Evolutionary conservation across 768 basidiomycete genomes (phyloP), one percentile per base, ranked within the genome.

Genomic region (Suillus subaureus): DNA sequence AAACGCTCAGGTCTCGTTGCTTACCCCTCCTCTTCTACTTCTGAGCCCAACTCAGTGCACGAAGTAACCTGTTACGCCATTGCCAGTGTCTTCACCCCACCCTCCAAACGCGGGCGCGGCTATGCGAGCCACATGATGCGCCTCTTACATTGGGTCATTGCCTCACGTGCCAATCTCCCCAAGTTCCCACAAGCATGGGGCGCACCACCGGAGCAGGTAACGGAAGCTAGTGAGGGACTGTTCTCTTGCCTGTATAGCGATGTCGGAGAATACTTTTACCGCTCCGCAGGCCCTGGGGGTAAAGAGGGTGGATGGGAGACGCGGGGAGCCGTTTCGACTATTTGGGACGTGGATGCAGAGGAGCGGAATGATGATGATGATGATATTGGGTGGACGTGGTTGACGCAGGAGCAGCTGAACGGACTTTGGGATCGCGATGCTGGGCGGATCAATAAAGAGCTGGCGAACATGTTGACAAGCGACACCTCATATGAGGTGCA

Each of bases 121-220:
- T 89, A 88, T 66, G 87, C 84, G 12, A 71, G 73, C 13, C 85
- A 87, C 66, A 87, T 89, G 87, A 87, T 89, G 87, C 78, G 82
- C 16, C 80, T 90, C 28, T 63, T 90, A 42, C 89, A 90, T 70
- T 85, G 83, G 81, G 80, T 85, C 15, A 74, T 84, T 43, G 83
- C 83, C 6, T 76, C 79, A 15, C 35, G 68, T 64, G 60, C 61
- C 57, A 55, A 67, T 69, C 79, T 78, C 68, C 78, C 70, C 11
- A 58, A 61, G 58, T 81, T 79, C 78, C 84, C 85, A 6, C 57
- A 65, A 0, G 71, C 69, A 37, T 83, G 80, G 81, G 85, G 85
- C 18, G 60, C 73, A 3, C 81, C 83, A 40, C 86, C 86, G 5
- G 66, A 70, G 0, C 69, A 70, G 43, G 75, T 80, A 6, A 49